These are phyloP conservation scores for Spinacia oleracea DNA, from an alignment of 179 eudicot species.

Conservation along the genomic window DNA sequence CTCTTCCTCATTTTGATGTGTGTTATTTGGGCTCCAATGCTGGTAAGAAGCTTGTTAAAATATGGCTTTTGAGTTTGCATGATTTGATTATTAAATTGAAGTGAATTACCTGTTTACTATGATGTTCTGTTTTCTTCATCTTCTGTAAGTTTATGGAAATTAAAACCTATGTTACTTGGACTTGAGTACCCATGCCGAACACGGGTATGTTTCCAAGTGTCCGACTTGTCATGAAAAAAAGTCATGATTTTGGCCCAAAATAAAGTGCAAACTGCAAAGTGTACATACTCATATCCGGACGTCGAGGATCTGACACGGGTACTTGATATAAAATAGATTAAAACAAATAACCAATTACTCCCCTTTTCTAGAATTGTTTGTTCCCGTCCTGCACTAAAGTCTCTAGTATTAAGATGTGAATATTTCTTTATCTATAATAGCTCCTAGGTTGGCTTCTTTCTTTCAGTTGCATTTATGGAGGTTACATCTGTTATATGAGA, in stretches of 20 bases:
- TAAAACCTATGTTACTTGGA: too few relatives aligned
- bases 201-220: too few relatives aligned
- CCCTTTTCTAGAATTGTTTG: slow-evolving; percentile 11
- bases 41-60: slow-evolving; percentile 53
- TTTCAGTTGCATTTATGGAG: neutral
- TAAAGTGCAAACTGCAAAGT: too few relatives aligned
- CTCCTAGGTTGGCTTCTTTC: neutral
- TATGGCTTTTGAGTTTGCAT: neutral
- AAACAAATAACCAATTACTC: neutral
- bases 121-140: neutral
- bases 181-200: too few relatives aligned
- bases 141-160: neutral
- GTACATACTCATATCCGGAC: too few relatives aligned
- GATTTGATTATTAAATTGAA: neutral
- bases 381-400: neutral
- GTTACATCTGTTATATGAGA: neutral
- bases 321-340: too few relatives aligned
- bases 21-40: slow-evolving; percentile 99
- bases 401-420: neutral
- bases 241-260: too few relatives aligned
- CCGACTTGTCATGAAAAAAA: too few relatives aligned
- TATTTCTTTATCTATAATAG: neutral
- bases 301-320: too few relatives aligned
- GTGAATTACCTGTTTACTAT: neutral
- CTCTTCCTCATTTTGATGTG: slow-evolving; percentile 85